Base-by-base conservation (phyloP, 345 rosid genomes). In the Noccaea bulbosa region DNA sequence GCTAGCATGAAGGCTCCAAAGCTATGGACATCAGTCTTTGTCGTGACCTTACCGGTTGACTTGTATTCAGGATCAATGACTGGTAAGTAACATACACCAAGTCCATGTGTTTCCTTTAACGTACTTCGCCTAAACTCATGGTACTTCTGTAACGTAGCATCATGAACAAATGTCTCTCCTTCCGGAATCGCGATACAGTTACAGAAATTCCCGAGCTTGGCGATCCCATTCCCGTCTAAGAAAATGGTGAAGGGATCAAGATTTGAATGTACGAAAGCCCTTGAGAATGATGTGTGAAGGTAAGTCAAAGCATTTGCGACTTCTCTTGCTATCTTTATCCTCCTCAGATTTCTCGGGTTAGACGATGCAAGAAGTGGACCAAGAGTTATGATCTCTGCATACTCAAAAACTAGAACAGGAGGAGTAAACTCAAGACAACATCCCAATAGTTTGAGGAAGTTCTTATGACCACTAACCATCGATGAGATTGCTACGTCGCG, bases 1-100 rank as follows among this genome's bases (percentile, higher is more conserved):
- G 68, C 69, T 59, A 67, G 22, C 69, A 67, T 59, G 34, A 67
- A 74, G 6, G 62, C 62, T 37, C 78, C 78, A 60, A 74, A 74
- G 69, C 69, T 59, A 24, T 67, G 24, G 49, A 74, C 52, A 51
- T 67, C 78, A 3, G 62, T 74, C 67, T 67, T 66, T 38, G 53
- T 52, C 8, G 67, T 74, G 54, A 74, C 67, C 22, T 57, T 66
- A 10, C 78, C 72, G 2, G 62, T 74, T 58, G 61, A 33, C 11
- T 41, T 39, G 54, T 58, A 49, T 7, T 58, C 61, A 3, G 62
- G 68, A 58, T 74, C 78, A 14, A 41, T 59, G 16, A 59, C 61
- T 0, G 62, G 72, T 49, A 41, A 8, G 54, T 74, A 49, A 59
- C 78, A 67, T 15, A 66, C 78, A 74, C 67, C 62, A 38, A 65